Evolutionary conservation across 176 grass and related monocot species (phyloP), one percentile per base, ranked within the genome.

Genomic region (Oryza coarctata): DNA sequence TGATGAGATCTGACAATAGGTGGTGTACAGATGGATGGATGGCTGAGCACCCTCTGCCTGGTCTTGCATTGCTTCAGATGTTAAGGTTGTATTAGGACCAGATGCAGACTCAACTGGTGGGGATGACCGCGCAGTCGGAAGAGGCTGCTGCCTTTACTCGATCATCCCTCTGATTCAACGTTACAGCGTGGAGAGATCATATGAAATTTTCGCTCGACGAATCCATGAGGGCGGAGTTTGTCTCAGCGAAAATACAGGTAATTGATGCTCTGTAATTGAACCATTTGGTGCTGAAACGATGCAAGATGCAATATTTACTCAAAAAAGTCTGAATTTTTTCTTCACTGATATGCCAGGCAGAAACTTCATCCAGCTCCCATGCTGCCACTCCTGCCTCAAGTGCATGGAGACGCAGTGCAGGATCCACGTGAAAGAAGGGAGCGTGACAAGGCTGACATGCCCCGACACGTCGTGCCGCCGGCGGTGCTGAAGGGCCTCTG

Each of bases 1-100:
- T 76, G 89, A 91, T 55, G 57, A 73, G 33, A 91, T 91, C 32
- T 91, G 86, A 25, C 86, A 91, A 35, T 86, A 91, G 55, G 78
- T 86, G 39, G 83, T 85, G 50, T 91, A 79, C 72, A 65, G 73
- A 12, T 91, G 89, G 89, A 75, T 76, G n/a, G 82, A 92, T n/a
- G 85, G 90, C 86, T 58, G 88, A 23, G 72, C 80, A 26, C 76
- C 67, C 35, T 82, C 73, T 23, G 80, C 30, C 30, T 75, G 30
- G 73, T 75, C 30, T 5, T 73, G 85, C 86, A 66, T 88, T 41
- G 77, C 71, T 12, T 90, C 87, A 31, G 28, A 55, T 55, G 65
- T 47, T 44, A 65, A 32, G 76, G 49, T 93, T 62, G 64, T 86
- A 55, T 40, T 63, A 35, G 61, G 47, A 34, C 35, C 41, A 44